Evolutionary conservation across 2,329 filamentous ascomycete genomes (phyloP).

Genomic region (Trichoderma gracile): DNA sequence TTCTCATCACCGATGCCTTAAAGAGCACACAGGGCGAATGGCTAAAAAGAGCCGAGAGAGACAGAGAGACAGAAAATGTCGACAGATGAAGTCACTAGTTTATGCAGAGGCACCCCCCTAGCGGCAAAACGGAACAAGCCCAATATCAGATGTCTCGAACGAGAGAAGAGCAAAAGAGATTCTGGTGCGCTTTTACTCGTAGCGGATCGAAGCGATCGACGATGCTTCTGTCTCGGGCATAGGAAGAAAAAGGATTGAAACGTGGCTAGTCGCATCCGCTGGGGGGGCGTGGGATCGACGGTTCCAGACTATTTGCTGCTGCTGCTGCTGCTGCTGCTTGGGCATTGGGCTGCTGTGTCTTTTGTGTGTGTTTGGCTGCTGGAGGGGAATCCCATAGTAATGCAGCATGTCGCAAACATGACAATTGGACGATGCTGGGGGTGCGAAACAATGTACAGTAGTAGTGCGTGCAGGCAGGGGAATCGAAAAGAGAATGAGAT

Average conservation of each 20-base stretch:
- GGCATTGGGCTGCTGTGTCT: no score
- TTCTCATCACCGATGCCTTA: background rate
- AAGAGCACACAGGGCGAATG: background rate
- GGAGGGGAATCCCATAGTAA: background rate
- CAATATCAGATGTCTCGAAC: conserved; percentile 2
- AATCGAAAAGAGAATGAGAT: no score
- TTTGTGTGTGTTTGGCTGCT: background rate
- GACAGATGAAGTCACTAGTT: conserved; percentile 5
- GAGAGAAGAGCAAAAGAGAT: background rate
- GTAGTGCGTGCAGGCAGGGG: no score
- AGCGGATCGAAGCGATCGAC: background rate
- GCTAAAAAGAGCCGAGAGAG: background rate
- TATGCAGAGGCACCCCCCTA: background rate
- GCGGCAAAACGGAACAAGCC: background rate
- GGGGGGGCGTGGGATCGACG: background rate
- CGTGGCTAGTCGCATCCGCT: background rate
- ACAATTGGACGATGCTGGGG: conserved; percentile 19
- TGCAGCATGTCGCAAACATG: conserved; percentile 19
- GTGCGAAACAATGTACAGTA: no score
- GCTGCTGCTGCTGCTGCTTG: background rate
- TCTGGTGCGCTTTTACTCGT: no score
- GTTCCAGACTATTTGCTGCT: background rate
- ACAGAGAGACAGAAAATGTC: background rate
- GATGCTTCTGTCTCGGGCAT: conserved; percentile 15
- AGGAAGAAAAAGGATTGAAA: background rate